Evolutionary conservation across 768 basidiomycete genomes (phyloP).

Genomic region (Trametes punicea): DNA sequence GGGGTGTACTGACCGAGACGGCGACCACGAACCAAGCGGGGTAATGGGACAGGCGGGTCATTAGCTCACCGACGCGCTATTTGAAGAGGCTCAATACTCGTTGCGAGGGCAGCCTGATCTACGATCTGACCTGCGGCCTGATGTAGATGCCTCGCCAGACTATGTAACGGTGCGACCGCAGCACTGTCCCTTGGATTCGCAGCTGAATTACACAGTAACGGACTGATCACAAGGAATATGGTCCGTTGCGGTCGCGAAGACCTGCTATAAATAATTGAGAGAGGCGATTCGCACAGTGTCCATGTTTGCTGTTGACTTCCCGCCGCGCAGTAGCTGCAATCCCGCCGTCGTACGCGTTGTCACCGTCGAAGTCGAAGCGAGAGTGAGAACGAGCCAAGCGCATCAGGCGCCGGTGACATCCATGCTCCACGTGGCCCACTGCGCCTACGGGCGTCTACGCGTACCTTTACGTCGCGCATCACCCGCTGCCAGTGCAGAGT

Average conservation of each 20-base stretch:
- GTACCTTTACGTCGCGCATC: conserved; percentile 1
- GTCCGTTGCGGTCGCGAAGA: neutral
- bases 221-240: neutral
- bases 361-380: neutral
- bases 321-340: too few species aligned
- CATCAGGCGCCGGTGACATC: neutral
- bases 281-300: too few species aligned
- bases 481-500: neutral
- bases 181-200: neutral
- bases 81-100: conserved; percentile 6
- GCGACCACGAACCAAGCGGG: conserved; percentile 2
- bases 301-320: too few species aligned
- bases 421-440: conserved; percentile 11
- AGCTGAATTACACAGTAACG: neutral
- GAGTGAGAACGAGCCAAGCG: neutral
- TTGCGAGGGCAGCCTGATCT: conserved; percentile 15
- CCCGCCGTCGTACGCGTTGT: too few species aligned
- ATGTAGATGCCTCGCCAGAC: conserved; percentile 8
- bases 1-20: neutral
- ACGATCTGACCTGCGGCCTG: conserved; percentile 7
- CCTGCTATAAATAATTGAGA: too few species aligned
- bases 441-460: conserved; percentile 7
- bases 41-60: neutral
- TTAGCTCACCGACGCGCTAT: conserved; percentile 6
- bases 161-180: conserved; percentile 11